Percentiles rank a stretch among this genome's conserved stretches.
Conservation (phyloP, 352 stramenopile species). For the Globisporangium mamillatum region DNA sequence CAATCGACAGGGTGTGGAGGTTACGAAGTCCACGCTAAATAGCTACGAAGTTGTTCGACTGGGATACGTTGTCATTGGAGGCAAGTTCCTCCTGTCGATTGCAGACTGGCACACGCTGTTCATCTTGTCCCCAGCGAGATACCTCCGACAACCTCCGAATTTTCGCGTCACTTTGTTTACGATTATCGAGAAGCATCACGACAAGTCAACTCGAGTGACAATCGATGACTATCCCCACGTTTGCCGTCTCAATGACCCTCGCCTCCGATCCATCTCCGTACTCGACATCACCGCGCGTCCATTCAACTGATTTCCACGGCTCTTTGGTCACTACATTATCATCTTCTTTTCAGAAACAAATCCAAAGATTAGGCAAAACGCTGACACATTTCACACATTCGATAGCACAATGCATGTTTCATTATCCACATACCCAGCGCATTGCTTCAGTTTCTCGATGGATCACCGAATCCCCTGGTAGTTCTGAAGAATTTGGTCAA, state of each 20-base stretch:
- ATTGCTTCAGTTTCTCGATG: background rate
- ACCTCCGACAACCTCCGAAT: conserved; percentile 21
- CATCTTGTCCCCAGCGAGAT: conserved; percentile 20
- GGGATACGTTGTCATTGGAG: conserved; percentile 19
- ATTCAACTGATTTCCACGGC: conserved; percentile 5
- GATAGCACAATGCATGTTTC: background rate
- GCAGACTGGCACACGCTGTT: conserved; percentile 23
- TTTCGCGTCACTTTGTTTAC: conserved; percentile 31
- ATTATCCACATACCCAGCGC: background rate
- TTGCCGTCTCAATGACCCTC: conserved; percentile 28
- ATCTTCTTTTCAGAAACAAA: background rate
- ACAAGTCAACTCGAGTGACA: background rate
- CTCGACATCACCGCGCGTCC: conserved; percentile 19
- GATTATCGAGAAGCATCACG: conserved; percentile 10
- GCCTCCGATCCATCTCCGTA: conserved; percentile 19
- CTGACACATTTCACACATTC: background rate
- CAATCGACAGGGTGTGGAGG: background rate
- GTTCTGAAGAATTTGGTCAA: conserved; percentile 76
- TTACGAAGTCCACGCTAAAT: conserved; percentile 5
- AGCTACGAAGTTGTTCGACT: conserved; percentile 20
- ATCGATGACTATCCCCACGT: conserved; percentile 24
- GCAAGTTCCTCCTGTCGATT: conserved; percentile 18
- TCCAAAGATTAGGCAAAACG: background rate
- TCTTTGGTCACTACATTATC: background rate
- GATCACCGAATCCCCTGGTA: conserved; percentile 31